phyloP scores from a whole-genome alignment of 495 filamentous ascomycete genomes.

The Hypoxylon subgilvum region DNA sequence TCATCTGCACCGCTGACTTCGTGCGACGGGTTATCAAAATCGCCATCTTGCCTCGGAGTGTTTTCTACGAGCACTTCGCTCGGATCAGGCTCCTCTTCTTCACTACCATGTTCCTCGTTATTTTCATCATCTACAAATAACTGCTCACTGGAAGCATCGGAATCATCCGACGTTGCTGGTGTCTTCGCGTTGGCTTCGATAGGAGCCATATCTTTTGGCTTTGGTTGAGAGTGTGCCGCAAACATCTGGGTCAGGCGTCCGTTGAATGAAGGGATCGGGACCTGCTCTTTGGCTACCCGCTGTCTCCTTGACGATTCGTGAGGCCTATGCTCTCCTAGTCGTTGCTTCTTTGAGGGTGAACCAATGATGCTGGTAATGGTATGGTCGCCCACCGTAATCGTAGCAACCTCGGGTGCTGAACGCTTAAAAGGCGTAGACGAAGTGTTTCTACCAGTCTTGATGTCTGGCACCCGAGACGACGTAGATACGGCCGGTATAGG shows the following conservation, averaged over 20 bases:
- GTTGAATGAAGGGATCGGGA: conserved; percentile 62
- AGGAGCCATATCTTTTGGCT: conserved; percentile 31
- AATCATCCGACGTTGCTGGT: conserved; percentile 36
- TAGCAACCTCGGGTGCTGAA: conserved; percentile 72
- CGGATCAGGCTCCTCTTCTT: conserved; percentile 27
- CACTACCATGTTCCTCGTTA: conserved; percentile 37
- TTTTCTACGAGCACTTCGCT: conserved; percentile 3
- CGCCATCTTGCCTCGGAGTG: not conserved
- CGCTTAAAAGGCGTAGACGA: conserved; percentile 57
- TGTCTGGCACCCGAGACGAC: conserved; percentile 46
- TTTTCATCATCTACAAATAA: conserved; percentile 46
- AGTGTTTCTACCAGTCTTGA: conserved; percentile 19
- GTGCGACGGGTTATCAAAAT: not conserved
- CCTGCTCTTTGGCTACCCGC: conserved; percentile 21
- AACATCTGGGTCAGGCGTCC: conserved; percentile 72
- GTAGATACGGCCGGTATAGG: conserved; percentile 46
- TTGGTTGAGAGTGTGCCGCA: conserved; percentile 67
- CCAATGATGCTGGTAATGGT: conserved; percentile 67
- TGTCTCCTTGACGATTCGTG: conserved; percentile 19
- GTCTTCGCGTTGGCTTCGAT: conserved; percentile 25
- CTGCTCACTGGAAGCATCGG: conserved; percentile 41
- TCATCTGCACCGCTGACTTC: not conserved
- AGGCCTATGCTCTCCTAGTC: conserved; percentile 26
- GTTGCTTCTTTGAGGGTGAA: conserved; percentile 49
- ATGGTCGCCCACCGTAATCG: conserved; percentile 84